Conservation (phyloP, 805 yeast genomes). For the Candida quercuum region DNA sequence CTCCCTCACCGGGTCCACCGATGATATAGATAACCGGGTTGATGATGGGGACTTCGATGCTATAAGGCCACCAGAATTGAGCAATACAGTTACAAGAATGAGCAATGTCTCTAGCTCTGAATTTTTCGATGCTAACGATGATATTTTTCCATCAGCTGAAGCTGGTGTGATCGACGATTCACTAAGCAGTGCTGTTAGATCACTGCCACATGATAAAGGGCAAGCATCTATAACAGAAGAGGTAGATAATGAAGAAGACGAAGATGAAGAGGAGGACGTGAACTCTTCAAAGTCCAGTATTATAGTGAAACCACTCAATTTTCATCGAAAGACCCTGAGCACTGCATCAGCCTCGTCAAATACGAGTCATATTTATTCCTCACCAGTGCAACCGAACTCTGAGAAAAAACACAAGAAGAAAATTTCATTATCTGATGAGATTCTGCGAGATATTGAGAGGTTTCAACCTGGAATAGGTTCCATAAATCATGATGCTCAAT, state of each 20-base stretch:
- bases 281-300: slow-evolving; percentile 6
- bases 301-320: slow-evolving; percentile 16
- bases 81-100: too few species aligned
- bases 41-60: neutral
- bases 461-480: slow-evolving; percentile 13
- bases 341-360: slow-evolving; percentile 8
- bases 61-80: slow-evolving; percentile 1
- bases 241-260: too few species aligned
- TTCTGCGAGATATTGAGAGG: slow-evolving; percentile 22
- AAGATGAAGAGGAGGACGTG: neutral
- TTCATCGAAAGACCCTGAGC: slow-evolving; percentile 19
- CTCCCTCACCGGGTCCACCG: too few species aligned
- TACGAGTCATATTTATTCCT: slow-evolving; percentile 2
- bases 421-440: slow-evolving; percentile 23
- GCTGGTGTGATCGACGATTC: too few species aligned
- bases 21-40: too few species aligned
- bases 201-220: too few species aligned
- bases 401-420: slow-evolving; percentile 15
- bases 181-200: too few species aligned
- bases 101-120: too few species aligned
- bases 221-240: too few species aligned
- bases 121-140: slow-evolving; percentile 14
- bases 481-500: slow-evolving; percentile 3
- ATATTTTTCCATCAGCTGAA: neutral
- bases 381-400: neutral